phyloP scores from a whole-genome alignment of 1,284 basidiomycete genomes.

The Papiliotrema flavescens region DNA sequence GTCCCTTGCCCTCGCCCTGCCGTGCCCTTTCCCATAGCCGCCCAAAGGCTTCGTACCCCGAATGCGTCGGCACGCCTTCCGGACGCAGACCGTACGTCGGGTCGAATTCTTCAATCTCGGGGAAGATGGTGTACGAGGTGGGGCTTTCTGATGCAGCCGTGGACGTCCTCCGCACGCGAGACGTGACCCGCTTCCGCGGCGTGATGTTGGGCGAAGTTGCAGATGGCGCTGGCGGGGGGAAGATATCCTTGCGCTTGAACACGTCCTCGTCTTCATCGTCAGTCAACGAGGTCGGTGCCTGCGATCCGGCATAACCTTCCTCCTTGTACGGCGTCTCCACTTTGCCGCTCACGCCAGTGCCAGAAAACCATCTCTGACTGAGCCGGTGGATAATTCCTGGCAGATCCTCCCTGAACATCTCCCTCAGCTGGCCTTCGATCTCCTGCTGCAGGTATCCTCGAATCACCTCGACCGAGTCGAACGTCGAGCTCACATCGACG shows the following conservation, averaged over 20 bases:
- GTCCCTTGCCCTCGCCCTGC: slow-evolving; percentile 56
- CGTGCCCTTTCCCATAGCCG: slow-evolving; percentile 60
- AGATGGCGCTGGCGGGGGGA: slow-evolving; percentile 42
- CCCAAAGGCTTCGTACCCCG: slow-evolving; percentile 48
- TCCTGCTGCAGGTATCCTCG: slow-evolving; percentile 94
- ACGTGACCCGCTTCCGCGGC: slow-evolving; percentile 16
- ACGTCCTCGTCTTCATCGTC: slow-evolving; percentile 52
- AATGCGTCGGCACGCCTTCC: slow-evolving; percentile 67
- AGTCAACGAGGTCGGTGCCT: background rate
- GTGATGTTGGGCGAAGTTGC: slow-evolving; percentile 16
- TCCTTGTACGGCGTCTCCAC: slow-evolving; percentile 47
- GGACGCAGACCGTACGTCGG: slow-evolving; percentile 96
- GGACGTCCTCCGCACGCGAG: slow-evolving; percentile 14
- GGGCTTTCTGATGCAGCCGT: slow-evolving; percentile 41
- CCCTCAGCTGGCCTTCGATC: slow-evolving; percentile 93
- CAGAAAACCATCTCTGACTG: slow-evolving; percentile 78
- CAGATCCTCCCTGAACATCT: slow-evolving; percentile 97
- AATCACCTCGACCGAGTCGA: slow-evolving; percentile 96
- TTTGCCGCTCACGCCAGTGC: slow-evolving; percentile 39
- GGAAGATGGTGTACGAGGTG: slow-evolving; percentile 56
- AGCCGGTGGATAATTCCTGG: slow-evolving; percentile 96
- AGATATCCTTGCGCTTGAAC: slow-evolving; percentile 33
- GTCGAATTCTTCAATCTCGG: slow-evolving; percentile 87
- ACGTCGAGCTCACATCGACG: slow-evolving; percentile 95
- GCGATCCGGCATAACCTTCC: slow-evolving; percentile 7